Evolutionary conservation across 2,329 filamentous ascomycete species (phyloP).

Genomic region (Aureobasidium melanogenum): DNA sequence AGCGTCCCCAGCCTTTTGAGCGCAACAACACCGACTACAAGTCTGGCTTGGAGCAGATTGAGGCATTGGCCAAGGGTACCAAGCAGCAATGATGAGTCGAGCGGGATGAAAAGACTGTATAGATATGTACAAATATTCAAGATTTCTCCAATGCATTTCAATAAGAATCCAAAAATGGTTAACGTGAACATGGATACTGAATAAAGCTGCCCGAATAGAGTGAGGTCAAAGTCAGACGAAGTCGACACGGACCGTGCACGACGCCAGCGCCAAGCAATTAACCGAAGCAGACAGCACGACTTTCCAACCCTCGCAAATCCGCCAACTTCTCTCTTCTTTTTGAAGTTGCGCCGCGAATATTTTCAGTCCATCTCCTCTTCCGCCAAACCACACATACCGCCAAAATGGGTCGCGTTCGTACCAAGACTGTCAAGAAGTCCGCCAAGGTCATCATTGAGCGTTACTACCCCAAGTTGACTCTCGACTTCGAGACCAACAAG

Average conservation of each 20-base stretch:
- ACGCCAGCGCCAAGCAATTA: not conserved
- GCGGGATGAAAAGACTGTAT: not conserved
- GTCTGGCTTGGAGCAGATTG: conserved; percentile 5
- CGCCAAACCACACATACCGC: conserved; percentile 22
- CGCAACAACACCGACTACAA: conserved; percentile 12
- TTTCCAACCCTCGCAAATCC: not conserved
- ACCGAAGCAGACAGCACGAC: not conserved
- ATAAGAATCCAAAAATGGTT: not conserved
- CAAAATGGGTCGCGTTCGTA: conserved; percentile 49
- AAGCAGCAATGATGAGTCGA: not conserved
- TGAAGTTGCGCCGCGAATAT: conserved; percentile 11
- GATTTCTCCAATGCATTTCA: not conserved
- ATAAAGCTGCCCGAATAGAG: no score
- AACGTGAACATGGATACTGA: no score
- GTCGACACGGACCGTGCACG: not conserved
- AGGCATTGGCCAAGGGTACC: not conserved
- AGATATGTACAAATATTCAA: conserved; percentile 11
- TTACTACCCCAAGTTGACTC: conserved; percentile 88
- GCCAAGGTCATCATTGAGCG: conserved; percentile 99
- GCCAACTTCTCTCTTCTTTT: not conserved
- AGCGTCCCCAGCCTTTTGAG: conserved; percentile 20
- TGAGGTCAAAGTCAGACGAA: not conserved
- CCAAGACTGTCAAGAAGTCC: conserved; percentile 67
- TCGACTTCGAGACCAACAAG: conserved; percentile 99
- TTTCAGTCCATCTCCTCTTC: conserved; percentile 9